Evolutionary conservation across 805 yeast species (phyloP).

Genomic region (Ogataea trehalophila): DNA sequence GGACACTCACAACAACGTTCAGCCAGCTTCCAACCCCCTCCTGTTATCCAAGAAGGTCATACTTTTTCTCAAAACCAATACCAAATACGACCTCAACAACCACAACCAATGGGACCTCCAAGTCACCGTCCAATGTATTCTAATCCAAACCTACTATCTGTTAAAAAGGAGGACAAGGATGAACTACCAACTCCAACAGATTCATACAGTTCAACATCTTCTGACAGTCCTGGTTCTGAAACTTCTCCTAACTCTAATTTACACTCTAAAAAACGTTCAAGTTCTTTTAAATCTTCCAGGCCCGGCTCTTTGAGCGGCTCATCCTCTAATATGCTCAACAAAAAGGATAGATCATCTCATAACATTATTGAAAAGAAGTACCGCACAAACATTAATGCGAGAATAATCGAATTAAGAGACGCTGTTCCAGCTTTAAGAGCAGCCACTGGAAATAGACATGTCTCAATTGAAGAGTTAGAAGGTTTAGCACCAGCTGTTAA

Average conservation of each 20-base stretch:
- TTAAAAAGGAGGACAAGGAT: not conserved
- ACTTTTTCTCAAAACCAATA: not conserved
- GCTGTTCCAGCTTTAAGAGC: conserved; percentile 75
- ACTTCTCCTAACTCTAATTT: too few species aligned
- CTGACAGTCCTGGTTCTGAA: too few species aligned
- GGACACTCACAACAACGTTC: too few species aligned
- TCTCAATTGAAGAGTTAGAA: conserved; percentile 48
- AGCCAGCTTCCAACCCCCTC: too few species aligned
- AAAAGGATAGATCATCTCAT: conserved; percentile 57
- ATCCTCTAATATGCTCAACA: conserved; percentile 17
- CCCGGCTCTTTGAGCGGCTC: not conserved
- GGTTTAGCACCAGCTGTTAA: conserved; percentile 74
- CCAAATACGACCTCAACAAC: conserved; percentile 1
- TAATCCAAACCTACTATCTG: not conserved
- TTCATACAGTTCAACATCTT: conserved; percentile 1
- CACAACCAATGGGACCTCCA: not conserved
- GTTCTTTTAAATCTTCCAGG: conserved; percentile 10
- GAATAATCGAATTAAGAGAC: conserved; percentile 62
- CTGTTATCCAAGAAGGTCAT: too few species aligned
- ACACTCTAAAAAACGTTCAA: not conserved
- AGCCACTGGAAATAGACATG: conserved; percentile 37
- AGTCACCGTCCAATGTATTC: not conserved
- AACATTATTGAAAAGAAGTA: conserved; percentile 80
- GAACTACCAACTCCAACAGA: conserved; percentile 15
- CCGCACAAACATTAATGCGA: conserved; percentile 70